A percentile compares a stretch with the other conserved stretches of the same genome.
phyloP scores from a whole-genome alignment of 2,329 filamentous ascomycete species.

The Fusarium pseudoanthophilum region DNA sequence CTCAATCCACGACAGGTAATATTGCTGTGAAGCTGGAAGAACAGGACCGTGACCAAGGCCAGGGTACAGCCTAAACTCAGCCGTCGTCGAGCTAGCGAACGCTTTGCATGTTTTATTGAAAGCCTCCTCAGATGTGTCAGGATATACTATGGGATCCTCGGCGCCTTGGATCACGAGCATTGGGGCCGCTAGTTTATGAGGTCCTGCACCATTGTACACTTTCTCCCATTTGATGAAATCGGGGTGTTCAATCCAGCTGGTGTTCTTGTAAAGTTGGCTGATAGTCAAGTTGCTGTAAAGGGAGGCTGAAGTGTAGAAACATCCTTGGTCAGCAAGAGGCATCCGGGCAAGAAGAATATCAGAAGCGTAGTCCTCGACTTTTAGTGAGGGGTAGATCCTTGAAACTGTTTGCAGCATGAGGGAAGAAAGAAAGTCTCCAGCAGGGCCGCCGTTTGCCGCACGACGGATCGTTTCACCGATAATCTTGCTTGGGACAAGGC shows the following conservation, averaged over 20 bases:
- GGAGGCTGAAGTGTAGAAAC: neutral
- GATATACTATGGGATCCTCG: conserved; percentile 27
- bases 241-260: conserved; percentile 1
- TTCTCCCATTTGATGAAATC: neutral
- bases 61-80: neutral
- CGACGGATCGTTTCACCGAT: neutral
- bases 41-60: conserved; percentile 5
- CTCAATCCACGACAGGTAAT: neutral
- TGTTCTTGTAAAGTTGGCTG: neutral
- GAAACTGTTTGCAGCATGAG: conserved; percentile 5
- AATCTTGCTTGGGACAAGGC: neutral
- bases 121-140: conserved; percentile 4
- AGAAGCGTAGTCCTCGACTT: conserved; percentile 2
- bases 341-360: neutral
- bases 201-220: conserved; percentile 24
- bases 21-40: neutral
- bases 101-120: conserved; percentile 25
- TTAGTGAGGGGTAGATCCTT: neutral
- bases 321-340: neutral
- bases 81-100: neutral
- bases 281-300: neutral
- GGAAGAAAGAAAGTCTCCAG: conserved; percentile 2
- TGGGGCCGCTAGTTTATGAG: conserved; percentile 32
- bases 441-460: neutral
- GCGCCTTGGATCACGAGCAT: conserved; percentile 40